Evolutionary conservation across 164 flowering plant genomes (phyloP), one percentile per base, ranked within the genome.

Genomic region (Annona squamosa): DNA sequence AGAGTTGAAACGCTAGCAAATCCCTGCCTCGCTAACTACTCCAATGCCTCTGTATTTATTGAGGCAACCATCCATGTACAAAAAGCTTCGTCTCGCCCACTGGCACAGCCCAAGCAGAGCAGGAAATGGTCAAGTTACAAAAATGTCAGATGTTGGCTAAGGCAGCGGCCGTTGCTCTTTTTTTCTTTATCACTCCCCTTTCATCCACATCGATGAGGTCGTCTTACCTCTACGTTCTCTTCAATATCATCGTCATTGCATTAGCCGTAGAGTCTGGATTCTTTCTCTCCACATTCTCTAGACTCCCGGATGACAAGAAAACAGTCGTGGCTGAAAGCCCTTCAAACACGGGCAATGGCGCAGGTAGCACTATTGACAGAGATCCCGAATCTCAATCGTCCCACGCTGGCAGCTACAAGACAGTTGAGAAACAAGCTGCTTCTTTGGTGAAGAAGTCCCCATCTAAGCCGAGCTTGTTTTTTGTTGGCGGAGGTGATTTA

Each of bases 231-330:
- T 90, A 85, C 76, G 84, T 92, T 76, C 77, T 92, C 71, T 72
- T 86, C 75, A 88, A 92, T 71, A 75, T 92, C 74, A 89, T 92
- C 78, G 85, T 92, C 48, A 75, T 92, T 4, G 82, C 83, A 4
- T 70, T 92, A 4, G 91, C 88, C 46, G 89, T 85, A 0, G 89
- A 92, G 77, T 86, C 97, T 3, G 95, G 95, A 37, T 81, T 88
- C 71, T 26, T 26, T 26, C 85, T 90, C 17, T 79, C 88, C 3
- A 69, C 71, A 61, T 71, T 77, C 73, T 73, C 81, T 46, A 84
- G 47, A 37, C 81, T 88, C 48, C 68, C 71, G 26, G 78, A 81
- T 1, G 84, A 81, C 67, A 79, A 77, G 46, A 85, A 81, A 52
- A 68, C 63, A 16, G 61, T 47, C 5, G 47, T 19, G 1, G 43